These are phyloP conservation scores for Apiospora marii DNA, from an alignment of 2,329 filamentous ascomycete genomes.

Conservation along the genomic window DNA sequence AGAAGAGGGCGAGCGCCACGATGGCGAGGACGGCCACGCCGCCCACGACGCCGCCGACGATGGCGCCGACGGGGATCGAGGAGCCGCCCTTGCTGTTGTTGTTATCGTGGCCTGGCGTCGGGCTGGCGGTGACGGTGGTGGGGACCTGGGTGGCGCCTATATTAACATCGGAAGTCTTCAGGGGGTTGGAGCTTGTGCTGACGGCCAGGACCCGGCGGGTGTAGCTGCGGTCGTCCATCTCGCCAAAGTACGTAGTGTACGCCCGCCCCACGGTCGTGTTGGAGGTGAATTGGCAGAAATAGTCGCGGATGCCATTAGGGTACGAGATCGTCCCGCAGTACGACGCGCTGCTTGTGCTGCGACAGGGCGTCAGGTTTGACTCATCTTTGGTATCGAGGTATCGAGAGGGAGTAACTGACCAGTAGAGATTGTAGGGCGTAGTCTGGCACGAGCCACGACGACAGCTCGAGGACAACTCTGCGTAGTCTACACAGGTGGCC, in stretches of 20 bases:
- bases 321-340: conserved; percentile 58
- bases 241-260: conserved; percentile 51
- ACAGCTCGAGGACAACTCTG: conserved; percentile 48
- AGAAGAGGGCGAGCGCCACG: conserved; percentile 49
- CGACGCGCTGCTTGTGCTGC: conserved; percentile 46
- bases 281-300: conserved; percentile 49
- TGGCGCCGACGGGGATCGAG: conserved; percentile 43
- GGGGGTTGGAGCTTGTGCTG: conserved; percentile 23
- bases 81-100: background rate
- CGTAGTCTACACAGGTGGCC: conserved; percentile 49
- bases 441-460: conserved; percentile 49
- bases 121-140: background rate
- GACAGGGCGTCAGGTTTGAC: conserved; percentile 31
- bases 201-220: conserved; percentile 33
- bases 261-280: conserved; percentile 46
- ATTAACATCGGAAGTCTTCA: background rate
- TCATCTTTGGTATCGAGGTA: background rate
- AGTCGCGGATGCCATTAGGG: conserved; percentile 51
- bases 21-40: conserved; percentile 52
- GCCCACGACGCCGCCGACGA: conserved; percentile 56
- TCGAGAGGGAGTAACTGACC: conserved; percentile 44
- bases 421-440: conserved; percentile 54
- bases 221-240: conserved; percentile 44
- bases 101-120: background rate
- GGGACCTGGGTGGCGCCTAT: background rate